Evolutionary conservation across 2,329 filamentous ascomycete genomes (phyloP), one percentile per base, ranked within the genome.

Genomic region (Pseudopyricularia javanii): DNA sequence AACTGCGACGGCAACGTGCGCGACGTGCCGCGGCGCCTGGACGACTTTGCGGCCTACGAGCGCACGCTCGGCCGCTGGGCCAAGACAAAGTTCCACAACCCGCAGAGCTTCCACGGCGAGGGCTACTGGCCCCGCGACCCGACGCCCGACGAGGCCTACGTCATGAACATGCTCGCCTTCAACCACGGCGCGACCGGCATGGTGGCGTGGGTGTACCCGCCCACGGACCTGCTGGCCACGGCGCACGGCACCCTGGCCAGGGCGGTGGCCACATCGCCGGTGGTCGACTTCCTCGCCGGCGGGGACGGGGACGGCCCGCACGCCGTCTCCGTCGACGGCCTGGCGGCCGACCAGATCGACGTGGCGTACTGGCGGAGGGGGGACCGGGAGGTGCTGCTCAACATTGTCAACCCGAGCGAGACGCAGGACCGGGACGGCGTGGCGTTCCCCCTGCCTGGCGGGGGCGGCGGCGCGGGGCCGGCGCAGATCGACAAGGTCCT

Each of bases 1-100:
- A 74, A 78, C 62, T 84, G 80, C 62, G 57, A 63, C 2, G 77
- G 75, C 51, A 62, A 61, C n/a, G 67, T 82, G 17, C 66, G 70
- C 20, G 80, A 84, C 59, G 74, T 83, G 0, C 35, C 68, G 1
- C 48, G 54, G 12, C 65, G 74, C 0, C 59, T 75, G 35, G 70
- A 74, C 52, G 64, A 65, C 49, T 56, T 73, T 22, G 51, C 58
- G 1, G 55, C 35, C 12, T 69, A 74, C 58, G 71, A 74, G 55
- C 11, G 43, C 1, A 71, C 68, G 66, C 62, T 74, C 1, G 70
- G 70, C 2, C 59, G 64, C 7, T 72, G 69, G 70, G 68, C 66
- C 24, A 69, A 69, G 55, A 70, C 69, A 5, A 70, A 71, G 54
- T 63, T 68, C 50, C 67, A 71, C 56, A 72, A 70, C 50, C 72